These are phyloP conservation scores for Guyanaporus albipodus DNA, from an alignment of 768 basidiomycete species.

Conservation along the genomic window DNA sequence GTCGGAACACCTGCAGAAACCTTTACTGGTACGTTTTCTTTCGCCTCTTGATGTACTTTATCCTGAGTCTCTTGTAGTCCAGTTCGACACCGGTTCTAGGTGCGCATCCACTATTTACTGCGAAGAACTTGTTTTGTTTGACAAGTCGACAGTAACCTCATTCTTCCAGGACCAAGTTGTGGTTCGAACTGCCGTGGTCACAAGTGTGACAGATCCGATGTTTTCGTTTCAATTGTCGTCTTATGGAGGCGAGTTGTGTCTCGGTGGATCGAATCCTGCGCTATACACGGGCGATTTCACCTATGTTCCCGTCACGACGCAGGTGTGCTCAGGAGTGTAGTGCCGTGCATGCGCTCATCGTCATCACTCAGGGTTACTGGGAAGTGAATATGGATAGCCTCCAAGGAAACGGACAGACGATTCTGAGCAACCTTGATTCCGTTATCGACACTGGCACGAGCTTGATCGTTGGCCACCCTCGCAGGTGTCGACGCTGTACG, in stretches of 20 bases:
- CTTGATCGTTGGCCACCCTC: constrained; percentile 5
- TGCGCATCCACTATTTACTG: neutral
- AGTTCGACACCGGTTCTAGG: constrained; percentile 30
- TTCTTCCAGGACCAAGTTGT: constrained; percentile 5
- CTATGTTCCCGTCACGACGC: constrained; percentile 25
- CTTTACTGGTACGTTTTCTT: constrained; percentile 7
- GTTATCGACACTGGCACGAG: constrained; percentile 22
- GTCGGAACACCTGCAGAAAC: constrained; percentile 8
- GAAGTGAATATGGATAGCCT: constrained; percentile 11
- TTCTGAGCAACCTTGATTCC: constrained; percentile 4
- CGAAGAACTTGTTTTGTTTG: neutral
- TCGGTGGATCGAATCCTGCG: constrained; percentile 40
- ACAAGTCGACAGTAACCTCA: constrained; percentile 12
- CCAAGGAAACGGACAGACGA: neutral
- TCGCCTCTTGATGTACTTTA: too few relatives aligned
- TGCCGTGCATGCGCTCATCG: neutral
- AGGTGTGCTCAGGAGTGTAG: constrained; percentile 9
- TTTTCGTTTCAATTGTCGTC: constrained; percentile 25
- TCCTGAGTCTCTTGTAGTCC: constrained; percentile 3
- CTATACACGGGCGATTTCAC: constrained; percentile 37
- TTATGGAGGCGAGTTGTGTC: constrained; percentile 33
- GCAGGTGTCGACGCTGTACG: neutral
- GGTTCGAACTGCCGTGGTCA: constrained; percentile 27
- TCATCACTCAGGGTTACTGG: constrained; percentile 10
- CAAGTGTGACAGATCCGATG: constrained; percentile 14